These are phyloP conservation scores for Gyromitra esculenta DNA, from an alignment of 2,329 filamentous ascomycete genomes.

Conservation along the genomic window DNA sequence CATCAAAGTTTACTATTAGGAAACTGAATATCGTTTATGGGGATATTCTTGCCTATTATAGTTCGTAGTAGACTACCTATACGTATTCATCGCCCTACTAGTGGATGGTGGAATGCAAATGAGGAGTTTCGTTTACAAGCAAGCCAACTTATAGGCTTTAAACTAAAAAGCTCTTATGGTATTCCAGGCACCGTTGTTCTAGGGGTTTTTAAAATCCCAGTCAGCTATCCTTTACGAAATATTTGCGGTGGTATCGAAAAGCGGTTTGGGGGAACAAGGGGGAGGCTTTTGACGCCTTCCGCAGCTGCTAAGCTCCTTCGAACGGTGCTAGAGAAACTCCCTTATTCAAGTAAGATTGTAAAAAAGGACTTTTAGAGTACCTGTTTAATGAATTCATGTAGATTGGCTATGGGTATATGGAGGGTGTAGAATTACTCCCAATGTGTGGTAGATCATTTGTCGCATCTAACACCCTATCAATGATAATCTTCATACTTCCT, in stretches of 20 bases:
- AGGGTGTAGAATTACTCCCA: conserved; percentile 1
- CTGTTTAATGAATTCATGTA: background rate
- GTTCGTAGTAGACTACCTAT: too few relatives aligned
- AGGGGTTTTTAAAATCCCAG: too few relatives aligned
- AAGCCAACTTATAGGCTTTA: background rate
- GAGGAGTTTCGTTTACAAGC: conserved; percentile 2
- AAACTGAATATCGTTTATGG: background rate
- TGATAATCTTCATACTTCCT: background rate
- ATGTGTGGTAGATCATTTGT: conserved; percentile 27
- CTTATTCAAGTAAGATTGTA: background rate
- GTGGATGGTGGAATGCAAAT: background rate
- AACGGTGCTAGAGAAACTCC: background rate
- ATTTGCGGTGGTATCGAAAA: background rate
- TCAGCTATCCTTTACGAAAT: too few relatives aligned
- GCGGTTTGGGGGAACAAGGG: background rate
- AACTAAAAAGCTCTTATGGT: too few relatives aligned
- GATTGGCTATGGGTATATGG: background rate
- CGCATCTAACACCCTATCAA: background rate
- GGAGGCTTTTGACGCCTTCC: background rate
- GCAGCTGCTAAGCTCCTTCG: conserved; percentile 14
- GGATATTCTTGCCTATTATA: background rate
- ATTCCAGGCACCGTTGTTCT: too few relatives aligned
- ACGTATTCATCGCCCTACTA: too few relatives aligned
- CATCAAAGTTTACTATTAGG: background rate
- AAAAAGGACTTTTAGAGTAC: background rate